A percentile compares a stretch with the other conserved stretches of the same genome.
These are phyloP conservation scores for Umbelopsis sp. DNA, from an alignment of 371 early-diverging fungal genomes.

Conservation along the genomic window DNA sequence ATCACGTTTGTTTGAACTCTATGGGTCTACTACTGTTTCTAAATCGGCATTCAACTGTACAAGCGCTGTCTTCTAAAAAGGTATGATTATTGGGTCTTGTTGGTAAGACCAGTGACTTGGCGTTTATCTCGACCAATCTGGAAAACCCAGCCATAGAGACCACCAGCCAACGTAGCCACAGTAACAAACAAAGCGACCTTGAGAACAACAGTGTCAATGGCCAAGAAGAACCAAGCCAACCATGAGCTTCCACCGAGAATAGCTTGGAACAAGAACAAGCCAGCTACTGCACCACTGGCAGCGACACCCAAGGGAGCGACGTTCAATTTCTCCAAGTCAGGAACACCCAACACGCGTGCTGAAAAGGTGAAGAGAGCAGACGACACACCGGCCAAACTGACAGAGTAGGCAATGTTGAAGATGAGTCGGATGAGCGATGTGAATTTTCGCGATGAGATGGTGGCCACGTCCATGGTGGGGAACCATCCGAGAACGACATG, in stretches of 20 bases:
- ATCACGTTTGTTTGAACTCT: no score
- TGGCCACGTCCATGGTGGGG: constrained; percentile 53
- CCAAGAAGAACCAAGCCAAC: constrained; percentile 10
- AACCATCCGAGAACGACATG: constrained; percentile 40
- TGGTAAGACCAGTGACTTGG: constrained; percentile 14
- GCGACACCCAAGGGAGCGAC: constrained; percentile 13
- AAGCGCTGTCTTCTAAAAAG: neutral
- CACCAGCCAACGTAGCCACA: neutral
- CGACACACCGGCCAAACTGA: constrained; percentile 7
- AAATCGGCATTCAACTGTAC: neutral
- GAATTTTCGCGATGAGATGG: constrained; percentile 49
- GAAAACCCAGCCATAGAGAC: constrained; percentile 3
- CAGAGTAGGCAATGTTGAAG: constrained; percentile 8
- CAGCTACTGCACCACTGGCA: neutral
- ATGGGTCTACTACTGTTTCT: neutral
- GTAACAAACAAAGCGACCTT: constrained; percentile 1
- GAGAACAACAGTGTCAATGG: neutral
- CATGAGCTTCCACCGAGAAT: constrained; percentile 6
- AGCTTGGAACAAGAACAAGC: constrained; percentile 5
- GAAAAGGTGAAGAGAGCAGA: constrained; percentile 5
- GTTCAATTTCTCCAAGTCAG: neutral
- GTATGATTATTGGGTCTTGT: constrained; percentile 6
- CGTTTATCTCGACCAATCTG: constrained; percentile 10
- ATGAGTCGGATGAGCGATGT: constrained; percentile 45
- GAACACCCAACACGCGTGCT: constrained; percentile 8